Conservation (phyloP, 345 rosid genomes). For the Kandelia obovata region DNA sequence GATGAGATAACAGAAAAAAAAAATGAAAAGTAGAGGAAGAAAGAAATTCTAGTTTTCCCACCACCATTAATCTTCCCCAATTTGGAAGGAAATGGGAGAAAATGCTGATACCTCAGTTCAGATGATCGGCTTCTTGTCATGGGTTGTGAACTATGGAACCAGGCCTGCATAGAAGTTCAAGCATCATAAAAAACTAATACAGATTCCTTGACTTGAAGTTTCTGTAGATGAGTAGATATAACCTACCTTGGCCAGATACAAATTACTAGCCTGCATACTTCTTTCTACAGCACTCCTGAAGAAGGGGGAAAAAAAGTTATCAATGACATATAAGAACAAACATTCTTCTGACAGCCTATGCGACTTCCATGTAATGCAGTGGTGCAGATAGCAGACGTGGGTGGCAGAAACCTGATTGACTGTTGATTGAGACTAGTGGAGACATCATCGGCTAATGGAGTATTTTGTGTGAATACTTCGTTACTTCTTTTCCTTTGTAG, state of each 20-base stretch:
- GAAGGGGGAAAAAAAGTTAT: background rate
- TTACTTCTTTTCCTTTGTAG: conserved; percentile 44
- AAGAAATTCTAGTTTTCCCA: no score
- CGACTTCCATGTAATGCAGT: no score
- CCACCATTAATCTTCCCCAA: no score
- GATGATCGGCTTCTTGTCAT: conserved; percentile 81
- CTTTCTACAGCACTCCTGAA: conserved; percentile 45
- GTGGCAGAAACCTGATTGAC: conserved; percentile 36
- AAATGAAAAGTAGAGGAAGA: no score
- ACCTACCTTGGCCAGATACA: conserved; percentile 60
- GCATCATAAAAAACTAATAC: conserved; percentile 7
- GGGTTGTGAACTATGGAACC: conserved; percentile 71
- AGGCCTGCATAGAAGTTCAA: conserved; percentile 43
- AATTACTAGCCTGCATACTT: conserved; percentile 45
- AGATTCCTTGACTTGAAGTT: conserved; percentile 6
- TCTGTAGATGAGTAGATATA: background rate
- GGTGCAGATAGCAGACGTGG: conserved; percentile 1
- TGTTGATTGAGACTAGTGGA: conserved; percentile 36
- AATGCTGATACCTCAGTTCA: conserved; percentile 49
- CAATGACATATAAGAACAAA: background rate
- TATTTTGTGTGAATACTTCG: conserved; percentile 35
- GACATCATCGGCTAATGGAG: conserved; percentile 25
- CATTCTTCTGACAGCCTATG: background rate
- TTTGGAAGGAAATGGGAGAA: background rate
- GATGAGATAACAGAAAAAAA: no score